phyloP scores from a whole-genome alignment of 306 rosid species.

The Canavalia gladiata region DNA sequence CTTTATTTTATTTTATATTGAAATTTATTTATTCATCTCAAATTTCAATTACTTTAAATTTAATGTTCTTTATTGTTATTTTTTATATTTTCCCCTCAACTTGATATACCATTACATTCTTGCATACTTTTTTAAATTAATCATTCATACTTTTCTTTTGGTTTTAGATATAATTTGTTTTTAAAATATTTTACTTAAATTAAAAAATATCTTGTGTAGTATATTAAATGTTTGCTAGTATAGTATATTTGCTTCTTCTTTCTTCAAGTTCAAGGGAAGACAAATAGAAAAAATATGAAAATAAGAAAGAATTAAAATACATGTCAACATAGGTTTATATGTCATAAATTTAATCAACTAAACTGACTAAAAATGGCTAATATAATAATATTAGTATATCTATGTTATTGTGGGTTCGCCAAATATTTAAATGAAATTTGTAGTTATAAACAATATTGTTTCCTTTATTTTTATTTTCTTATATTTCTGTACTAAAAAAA shows the following conservation, averaged over 20 bases:
- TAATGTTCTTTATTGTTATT: too few relatives aligned
- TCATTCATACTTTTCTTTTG: not conserved
- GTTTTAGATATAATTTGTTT: not conserved
- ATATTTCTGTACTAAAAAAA: not conserved
- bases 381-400: not conserved
- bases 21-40: too few relatives aligned
- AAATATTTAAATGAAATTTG: not conserved
- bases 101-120: too few relatives aligned
- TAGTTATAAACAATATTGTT: too few relatives aligned
- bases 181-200: not conserved
- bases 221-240: not conserved
- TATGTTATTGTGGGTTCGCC: not conserved
- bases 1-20: too few relatives aligned
- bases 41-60: too few relatives aligned
- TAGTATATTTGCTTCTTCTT: not conserved
- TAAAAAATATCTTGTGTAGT: not conserved
- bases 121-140: too few relatives aligned
- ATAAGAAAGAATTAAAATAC: not conserved
- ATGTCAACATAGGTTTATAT: too few relatives aligned
- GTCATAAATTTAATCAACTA: too few relatives aligned
- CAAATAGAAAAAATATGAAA: not conserved
- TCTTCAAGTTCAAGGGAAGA: not conserved
- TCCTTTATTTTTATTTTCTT: too few relatives aligned
- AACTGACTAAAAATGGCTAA: not conserved
- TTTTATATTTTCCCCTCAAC: too few relatives aligned